Evolutionary conservation across 495 filamentous ascomycete genomes (phyloP), one percentile per base, ranked within the genome.

Genomic region (Cercophora newfieldiana): DNA sequence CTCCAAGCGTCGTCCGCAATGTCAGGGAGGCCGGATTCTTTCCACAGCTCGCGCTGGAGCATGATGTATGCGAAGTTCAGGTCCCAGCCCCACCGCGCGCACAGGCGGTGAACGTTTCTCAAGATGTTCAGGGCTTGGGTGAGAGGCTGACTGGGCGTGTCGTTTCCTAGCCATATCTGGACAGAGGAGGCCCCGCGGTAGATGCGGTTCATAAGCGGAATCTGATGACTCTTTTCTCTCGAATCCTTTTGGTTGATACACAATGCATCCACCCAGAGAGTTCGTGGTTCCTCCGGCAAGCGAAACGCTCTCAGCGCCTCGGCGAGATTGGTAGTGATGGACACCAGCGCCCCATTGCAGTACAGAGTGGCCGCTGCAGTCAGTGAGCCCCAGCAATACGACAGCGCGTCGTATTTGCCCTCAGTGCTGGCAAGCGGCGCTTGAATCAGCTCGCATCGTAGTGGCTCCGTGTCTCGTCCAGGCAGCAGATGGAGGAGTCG

Each of bases 91-190:
- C 10, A 56, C 25, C 24, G 10, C 18, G 18, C 53, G 25, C 53
- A 56, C 19, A 56, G 53, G 12, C 25, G 53, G 22, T 56, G 7
- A 24, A 56, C 19, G 18, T 28, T 24, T 18, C 25, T 56, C 3
- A 56, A 18, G 24, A 56, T 56, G n/a, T 24, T 24, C 12, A 56
- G 53, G n/a, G 53, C 53, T 16, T 56, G 10, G 7, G 53, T 28
- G 18, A 56, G 5, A 5, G 53, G 53, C n/a, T 28, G 53, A 24
- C 12, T 28, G 25, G 53, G 53, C 12, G 53, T 24, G 25, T 56
- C 53, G 53, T 56, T 56, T 24, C 53, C 53, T 21, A 56, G 6
- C 53, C 53, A 56, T 56, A 56, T 26, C 25, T 21, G 19, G 6
- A 56, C 53, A 3, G 53, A 6, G 7, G 53, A 56, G 25, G 53